Evolutionary conservation across 768 basidiomycete genomes (phyloP), one percentile per base, ranked within the genome.

Genomic region (Rhizopogon vesiculosus): DNA sequence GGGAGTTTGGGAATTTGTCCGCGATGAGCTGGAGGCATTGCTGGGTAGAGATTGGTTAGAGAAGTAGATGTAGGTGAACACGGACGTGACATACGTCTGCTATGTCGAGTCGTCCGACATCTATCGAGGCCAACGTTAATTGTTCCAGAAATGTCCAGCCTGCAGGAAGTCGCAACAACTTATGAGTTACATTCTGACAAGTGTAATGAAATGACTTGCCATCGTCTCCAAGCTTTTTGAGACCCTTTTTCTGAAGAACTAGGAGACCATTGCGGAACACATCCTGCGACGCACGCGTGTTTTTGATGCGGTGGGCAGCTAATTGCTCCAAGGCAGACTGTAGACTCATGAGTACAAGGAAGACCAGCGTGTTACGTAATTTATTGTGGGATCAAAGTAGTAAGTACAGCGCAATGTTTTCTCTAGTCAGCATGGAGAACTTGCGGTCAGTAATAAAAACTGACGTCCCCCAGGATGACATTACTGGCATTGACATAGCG

Each of bases 111-210:
- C 85, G 75, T 28, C 87, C 90, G 12, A 87, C 73, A 61, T 95
- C 91, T 50, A 93, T 73, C 3, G 93, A 79, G 3, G 93, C 90
- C 48, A 91, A 69, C 2, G 84, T 79, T 2, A 93, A 76, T 63
- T 93, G 91, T 64, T 96, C 94, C 7, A 91, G 69, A 58, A 90
- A 85, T 10, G 79, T 78, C 91, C 90, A 93, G 31, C 78, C 93
- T 93, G 42, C 6, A 8, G 9, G 45, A 40, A 15, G 19, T 7
- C 29, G 13, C 16, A 29, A 33, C 48, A 50, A 45, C 42, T 39
- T n/a, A 38, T 38, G 13, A 38, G 35, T 9, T 13, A 9, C 28
- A 28, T 41, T 45, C 38, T 22, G 7, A 31, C 18, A 40, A 9
- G 15, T 12, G 5, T 10, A 15, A n/a, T 5, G 7, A 29, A 35